Evolutionary conservation across 2,329 filamentous ascomycete genomes (phyloP), one percentile per base, ranked within the genome.

Genomic region (Diaporthe helianthi): DNA sequence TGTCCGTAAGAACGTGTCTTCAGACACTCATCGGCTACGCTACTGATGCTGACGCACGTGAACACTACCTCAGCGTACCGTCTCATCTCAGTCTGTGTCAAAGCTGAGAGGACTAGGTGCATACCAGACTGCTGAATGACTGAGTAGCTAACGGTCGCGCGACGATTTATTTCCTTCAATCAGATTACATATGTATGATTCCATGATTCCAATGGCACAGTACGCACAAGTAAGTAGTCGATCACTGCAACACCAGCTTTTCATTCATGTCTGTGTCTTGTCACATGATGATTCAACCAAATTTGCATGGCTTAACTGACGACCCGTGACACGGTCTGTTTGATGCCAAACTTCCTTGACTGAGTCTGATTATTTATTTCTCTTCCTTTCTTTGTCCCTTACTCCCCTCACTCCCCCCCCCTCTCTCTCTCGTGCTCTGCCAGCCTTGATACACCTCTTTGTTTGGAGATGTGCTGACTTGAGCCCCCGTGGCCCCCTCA

Each of bases 261-360:
- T 44, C 36, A 10, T 22, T 7, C 29, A 22, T 9, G 5, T 36
- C 4, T 58, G 13, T 38, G 46, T 31, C 26, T 22, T 22, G 4
- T 49, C 36, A 26, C 13, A 33, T 60, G 55, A 67, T 71, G 71
- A 71, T 58, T 36, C 55, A 61, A 67, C 66, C 46, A 60, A 64
- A 52, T 58, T 71, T 71, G 64, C 69, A 72, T 72, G 71, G 71
- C 71, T 72, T 72, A 72, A 47, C 71, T 71, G 71, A 72, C 31
- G 47, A 49, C 67, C 69, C n/a, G 38, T 65, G 65, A 69, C 63
- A 69, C 64, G 69, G 71, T 63, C 51, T 31, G 26, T 15, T 15
- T 72, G 71, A 72, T 72, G 71, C 71, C 71, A 69, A 61, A 63
- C 9, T 60, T 63, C 63, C 67, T n/a, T n/a, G 52, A 36, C 65